Evolutionary conservation across 768 basidiomycete species (phyloP).

Genomic region (Tricholoma hemisulphureum): DNA sequence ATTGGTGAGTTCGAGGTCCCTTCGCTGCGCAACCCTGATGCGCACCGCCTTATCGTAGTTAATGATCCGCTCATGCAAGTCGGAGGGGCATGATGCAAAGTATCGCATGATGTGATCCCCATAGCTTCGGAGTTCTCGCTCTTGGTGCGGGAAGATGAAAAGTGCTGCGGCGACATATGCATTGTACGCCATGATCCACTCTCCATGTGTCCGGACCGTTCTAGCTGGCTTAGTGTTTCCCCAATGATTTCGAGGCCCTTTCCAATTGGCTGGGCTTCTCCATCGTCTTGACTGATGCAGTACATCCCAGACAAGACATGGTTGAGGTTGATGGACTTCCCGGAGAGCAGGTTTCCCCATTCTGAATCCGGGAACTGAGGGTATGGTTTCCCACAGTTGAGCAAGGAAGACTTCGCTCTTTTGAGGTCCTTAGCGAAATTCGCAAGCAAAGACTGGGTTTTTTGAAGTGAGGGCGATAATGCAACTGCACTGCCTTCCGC

Average conservation of each 20-base stretch:
- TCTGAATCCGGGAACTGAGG: slow-evolving; percentile 5
- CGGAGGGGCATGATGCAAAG: not conserved
- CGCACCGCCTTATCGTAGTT: not conserved
- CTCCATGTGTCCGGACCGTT: too few species aligned
- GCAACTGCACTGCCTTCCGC: too few species aligned
- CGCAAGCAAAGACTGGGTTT: too few species aligned
- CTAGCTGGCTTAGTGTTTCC: not conserved
- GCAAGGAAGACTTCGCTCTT: not conserved
- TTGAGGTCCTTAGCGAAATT: too few species aligned
- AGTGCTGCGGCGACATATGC: not conserved
- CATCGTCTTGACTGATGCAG: slow-evolving; percentile 3
- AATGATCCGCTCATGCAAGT: not conserved
- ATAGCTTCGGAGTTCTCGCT: not conserved
- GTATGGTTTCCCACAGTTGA: not conserved
- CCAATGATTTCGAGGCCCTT: slow-evolving; percentile 1
- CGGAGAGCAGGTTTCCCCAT: slow-evolving; percentile 12
- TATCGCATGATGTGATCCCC: not conserved
- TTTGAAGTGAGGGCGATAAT: not conserved
- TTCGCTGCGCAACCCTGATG: not conserved
- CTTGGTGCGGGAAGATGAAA: not conserved
- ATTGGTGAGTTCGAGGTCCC: slow-evolving; percentile 14
- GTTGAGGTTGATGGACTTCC: slow-evolving; percentile 3
- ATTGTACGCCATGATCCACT: not conserved
- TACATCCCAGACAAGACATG: too few species aligned
- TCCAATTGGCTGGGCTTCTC: slow-evolving; percentile 5